A percentile compares a stretch with the other conserved stretches of the same genome.
Conservation (phyloP, 495 filamentous ascomycete genomes). For the Chaetomidium leptoderma region DNA sequence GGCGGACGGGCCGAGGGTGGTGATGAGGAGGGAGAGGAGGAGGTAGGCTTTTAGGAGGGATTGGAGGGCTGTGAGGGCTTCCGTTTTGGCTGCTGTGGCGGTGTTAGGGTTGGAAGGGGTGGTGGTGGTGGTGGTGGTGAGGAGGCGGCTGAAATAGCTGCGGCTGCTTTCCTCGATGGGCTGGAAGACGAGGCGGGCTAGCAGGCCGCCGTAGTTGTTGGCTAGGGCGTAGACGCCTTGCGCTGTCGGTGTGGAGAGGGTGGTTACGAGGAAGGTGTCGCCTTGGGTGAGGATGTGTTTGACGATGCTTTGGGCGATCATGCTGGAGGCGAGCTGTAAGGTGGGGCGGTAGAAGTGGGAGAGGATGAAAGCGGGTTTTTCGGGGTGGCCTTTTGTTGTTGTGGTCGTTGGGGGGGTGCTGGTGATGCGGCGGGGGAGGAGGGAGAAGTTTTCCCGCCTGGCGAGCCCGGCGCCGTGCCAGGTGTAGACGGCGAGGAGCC, state of each 20-base stretch:
- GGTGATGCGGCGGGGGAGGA: conserved; percentile 35
- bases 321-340: conserved; percentile 62
- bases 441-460: conserved; percentile 52
- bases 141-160: conserved; percentile 75
- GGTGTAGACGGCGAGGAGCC: conserved; percentile 64
- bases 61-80: conserved; percentile 45
- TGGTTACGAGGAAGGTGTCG: conserved; percentile 79
- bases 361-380: conserved; percentile 43
- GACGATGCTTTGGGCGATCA: conserved; percentile 80
- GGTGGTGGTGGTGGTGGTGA: conserved; percentile 22
- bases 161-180: conserved; percentile 90
- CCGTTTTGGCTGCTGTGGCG: conserved; percentile 29
- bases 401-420: neutral
- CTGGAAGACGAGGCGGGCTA: conserved; percentile 88
- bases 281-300: conserved; percentile 94
- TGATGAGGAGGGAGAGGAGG: conserved; percentile 62
- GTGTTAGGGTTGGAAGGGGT: neutral
- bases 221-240: conserved; percentile 95
- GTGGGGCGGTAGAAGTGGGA: conserved; percentile 64
- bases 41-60: conserved; percentile 57
- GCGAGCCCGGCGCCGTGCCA: conserved; percentile 45
- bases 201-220: conserved; percentile 86
- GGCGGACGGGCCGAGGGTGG: conserved; percentile 65
- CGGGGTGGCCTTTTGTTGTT: conserved; percentile 2
- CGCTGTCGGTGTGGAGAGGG: conserved; percentile 66